These are phyloP conservation scores for Phytophthora colocasiae DNA, from an alignment of 352 stramenopile genomes.

Conservation along the genomic window DNA sequence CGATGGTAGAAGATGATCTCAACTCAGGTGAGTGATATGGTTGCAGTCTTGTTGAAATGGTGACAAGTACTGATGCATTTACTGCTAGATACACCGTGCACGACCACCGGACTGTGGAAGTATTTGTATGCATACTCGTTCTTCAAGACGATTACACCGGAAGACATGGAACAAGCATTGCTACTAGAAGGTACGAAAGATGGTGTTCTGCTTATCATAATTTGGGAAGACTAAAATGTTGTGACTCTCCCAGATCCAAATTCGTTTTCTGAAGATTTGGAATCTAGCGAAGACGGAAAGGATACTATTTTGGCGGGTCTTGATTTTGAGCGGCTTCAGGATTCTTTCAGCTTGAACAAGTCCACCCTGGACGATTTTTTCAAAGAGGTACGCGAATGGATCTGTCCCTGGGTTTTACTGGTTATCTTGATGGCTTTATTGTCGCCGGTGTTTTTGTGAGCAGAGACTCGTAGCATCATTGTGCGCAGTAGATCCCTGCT, in stretches of 20 bases:
- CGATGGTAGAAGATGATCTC: constrained; percentile 75
- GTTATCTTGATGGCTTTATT: not conserved
- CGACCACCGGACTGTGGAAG: constrained; percentile 73
- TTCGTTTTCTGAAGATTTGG: constrained; percentile 23
- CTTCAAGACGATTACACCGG: constrained; percentile 64
- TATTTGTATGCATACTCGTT: constrained; percentile 68
- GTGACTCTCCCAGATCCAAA: constrained; percentile 22
- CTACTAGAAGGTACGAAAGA: constrained; percentile 56
- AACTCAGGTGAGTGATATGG: constrained; percentile 46
- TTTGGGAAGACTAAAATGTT: too few relatives aligned
- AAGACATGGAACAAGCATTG: constrained; percentile 67
- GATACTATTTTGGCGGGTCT: constrained; percentile 6
- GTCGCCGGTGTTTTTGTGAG: not conserved
- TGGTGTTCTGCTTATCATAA: too few relatives aligned
- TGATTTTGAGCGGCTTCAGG: constrained; percentile 23
- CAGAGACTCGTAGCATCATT: constrained; percentile 49
- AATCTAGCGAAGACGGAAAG: constrained; percentile 14
- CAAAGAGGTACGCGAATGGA: constrained; percentile 44
- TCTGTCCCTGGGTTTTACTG: too few relatives aligned
- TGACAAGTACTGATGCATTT: constrained; percentile 5
- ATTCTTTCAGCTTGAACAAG: constrained; percentile 30
- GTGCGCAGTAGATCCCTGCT: constrained; percentile 17
- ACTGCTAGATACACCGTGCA: constrained; percentile 63
- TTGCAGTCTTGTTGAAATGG: constrained; percentile 4
- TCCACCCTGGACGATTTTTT: constrained; percentile 49